Percentiles rank a stretch among this genome's conserved stretches.
These are phyloP conservation scores for Pseudogymnoascus sp. DNA, from an alignment of 2,329 filamentous ascomycete species.

Conservation along the genomic window DNA sequence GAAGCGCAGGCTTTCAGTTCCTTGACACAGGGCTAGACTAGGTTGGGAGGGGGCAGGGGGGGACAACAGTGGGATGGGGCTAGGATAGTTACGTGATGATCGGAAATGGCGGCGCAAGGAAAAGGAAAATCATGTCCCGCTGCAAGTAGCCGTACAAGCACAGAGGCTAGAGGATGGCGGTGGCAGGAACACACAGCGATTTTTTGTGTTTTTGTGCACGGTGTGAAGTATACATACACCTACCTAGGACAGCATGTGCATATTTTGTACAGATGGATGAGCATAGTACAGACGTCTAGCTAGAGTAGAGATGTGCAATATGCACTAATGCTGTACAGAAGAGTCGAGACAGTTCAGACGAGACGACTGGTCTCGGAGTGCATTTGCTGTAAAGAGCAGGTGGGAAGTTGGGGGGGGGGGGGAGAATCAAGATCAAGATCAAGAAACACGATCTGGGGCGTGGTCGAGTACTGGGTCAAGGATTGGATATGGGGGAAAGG, in stretches of 20 bases:
- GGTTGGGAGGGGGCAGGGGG: background rate
- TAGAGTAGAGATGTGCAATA: background rate
- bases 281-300: background rate
- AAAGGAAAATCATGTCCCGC: background rate
- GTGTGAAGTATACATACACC: background rate
- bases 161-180: background rate
- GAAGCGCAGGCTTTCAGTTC: background rate
- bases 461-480: background rate
- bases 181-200: background rate
- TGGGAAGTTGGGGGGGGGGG: background rate
- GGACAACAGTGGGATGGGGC: background rate
- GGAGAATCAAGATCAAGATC: background rate
- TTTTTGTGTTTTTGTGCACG: background rate
- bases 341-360: background rate
- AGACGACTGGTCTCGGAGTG: background rate
- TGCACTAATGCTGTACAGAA: background rate
- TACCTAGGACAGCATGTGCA: background rate
- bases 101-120: background rate
- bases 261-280: background rate
- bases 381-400: background rate
- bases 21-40: background rate
- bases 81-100: background rate
- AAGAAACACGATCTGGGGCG: too few species aligned
- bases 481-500: background rate
- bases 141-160: background rate